A percentile compares a stretch with the other conserved stretches of the same genome.
phyloP scores from a whole-genome alignment of 495 filamentous ascomycete species.

The Hypoxylon rickii region DNA sequence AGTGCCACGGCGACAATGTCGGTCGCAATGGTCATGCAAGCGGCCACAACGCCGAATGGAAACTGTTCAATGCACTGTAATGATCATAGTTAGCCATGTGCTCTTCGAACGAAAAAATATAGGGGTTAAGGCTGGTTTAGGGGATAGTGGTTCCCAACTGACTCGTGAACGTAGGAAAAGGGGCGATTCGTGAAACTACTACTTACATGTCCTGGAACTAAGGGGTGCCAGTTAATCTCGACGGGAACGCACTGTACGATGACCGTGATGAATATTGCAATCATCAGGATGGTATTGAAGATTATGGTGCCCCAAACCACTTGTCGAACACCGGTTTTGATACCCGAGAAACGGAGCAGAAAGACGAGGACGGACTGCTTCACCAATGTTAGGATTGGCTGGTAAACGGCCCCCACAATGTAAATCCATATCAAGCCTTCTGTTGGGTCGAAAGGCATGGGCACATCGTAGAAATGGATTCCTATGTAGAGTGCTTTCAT shows the following conservation, averaged over 20 bases:
- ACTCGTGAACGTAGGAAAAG: no score
- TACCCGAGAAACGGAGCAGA: slow-evolving; percentile 45
- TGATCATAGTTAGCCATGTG: no score
- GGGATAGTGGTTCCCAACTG: no score
- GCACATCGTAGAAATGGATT: slow-evolving; percentile 45
- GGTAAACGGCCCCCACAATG: slow-evolving; percentile 56
- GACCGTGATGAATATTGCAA: slow-evolving; percentile 52
- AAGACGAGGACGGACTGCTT: slow-evolving; percentile 58
- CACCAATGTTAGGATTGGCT: slow-evolving; percentile 54
- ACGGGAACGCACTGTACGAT: slow-evolving; percentile 55
- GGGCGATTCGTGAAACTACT: no score
- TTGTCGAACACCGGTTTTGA: slow-evolving; percentile 39
- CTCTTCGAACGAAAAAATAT: no score
- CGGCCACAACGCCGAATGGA: slow-evolving; percentile 51
- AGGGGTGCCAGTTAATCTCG: slow-evolving; percentile 40
- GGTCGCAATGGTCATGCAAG: slow-evolving; percentile 50
- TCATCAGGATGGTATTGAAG: slow-evolving; percentile 47
- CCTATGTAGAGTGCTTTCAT: slow-evolving; percentile 48
- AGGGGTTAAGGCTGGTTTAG: no score
- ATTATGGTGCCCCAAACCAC: slow-evolving; percentile 26
- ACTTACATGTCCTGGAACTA: slow-evolving; percentile 7
- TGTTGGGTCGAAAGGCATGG: slow-evolving; percentile 29
- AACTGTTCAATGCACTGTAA: slow-evolving; percentile 31
- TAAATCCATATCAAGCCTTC: slow-evolving; percentile 39
- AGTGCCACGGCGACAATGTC: slow-evolving; percentile 53